phyloP scores from a whole-genome alignment of 495 filamentous ascomycete species.

The Symbiotaphrina buchneri region DNA sequence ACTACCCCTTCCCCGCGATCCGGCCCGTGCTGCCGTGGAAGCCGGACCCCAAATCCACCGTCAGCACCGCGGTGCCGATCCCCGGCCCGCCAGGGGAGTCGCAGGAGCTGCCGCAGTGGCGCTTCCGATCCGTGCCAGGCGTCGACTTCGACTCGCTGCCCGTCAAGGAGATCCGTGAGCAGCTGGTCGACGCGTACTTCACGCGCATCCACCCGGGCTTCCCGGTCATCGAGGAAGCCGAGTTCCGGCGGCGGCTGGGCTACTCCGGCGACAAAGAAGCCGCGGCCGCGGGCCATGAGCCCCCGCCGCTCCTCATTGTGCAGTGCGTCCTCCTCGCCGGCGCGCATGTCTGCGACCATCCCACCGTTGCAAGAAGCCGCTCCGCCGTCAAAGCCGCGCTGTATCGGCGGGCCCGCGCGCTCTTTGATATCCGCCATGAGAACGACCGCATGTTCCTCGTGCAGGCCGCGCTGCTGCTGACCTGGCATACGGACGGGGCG shows the following conservation, averaged over 20 bases:
- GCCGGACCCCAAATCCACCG: too few species aligned
- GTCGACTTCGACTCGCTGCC: too few species aligned
- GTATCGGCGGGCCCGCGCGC: slow-evolving; percentile 23
- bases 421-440: slow-evolving; percentile 25
- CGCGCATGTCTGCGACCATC: slow-evolving; percentile 16
- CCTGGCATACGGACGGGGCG: slow-evolving; percentile 23
- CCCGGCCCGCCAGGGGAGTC: too few species aligned
- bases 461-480: slow-evolving; percentile 21
- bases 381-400: slow-evolving; percentile 22
- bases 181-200: slow-evolving; percentile 24
- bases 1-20: too few species aligned
- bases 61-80: too few species aligned
- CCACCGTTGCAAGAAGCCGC: slow-evolving; percentile 16
- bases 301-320: slow-evolving; percentile 20
- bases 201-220: slow-evolving; percentile 20
- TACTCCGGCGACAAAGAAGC: too few species aligned
- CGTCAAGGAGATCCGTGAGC: too few species aligned
- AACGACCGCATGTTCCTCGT: slow-evolving; percentile 25
- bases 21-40: too few species aligned
- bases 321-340: slow-evolving; percentile 24
- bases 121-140: too few species aligned
- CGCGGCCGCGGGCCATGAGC: slow-evolving; percentile 20
- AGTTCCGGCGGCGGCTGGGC: slow-evolving; percentile 23
- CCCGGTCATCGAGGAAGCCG: slow-evolving; percentile 22
- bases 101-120: too few species aligned